Evolutionary conservation across 2,329 filamentous ascomycete species (phyloP).

Genomic region (Stachybotrys echinatus): DNA sequence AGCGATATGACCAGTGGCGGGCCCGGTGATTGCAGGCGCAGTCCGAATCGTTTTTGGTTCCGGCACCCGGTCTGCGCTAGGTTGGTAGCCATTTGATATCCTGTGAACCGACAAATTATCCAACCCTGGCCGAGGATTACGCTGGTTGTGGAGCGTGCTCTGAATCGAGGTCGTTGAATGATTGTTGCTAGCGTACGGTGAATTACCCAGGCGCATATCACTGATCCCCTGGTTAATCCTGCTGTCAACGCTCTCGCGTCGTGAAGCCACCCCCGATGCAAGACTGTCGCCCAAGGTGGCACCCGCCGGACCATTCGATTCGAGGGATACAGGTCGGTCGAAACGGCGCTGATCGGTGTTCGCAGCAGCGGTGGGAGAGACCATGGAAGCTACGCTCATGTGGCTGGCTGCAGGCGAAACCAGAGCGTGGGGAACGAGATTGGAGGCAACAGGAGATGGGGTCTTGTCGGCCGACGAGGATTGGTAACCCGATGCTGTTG

Average conservation of each 20-base stretch:
- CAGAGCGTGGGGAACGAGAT: slow-evolving; percentile 45
- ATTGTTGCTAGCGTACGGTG: slow-evolving; percentile 71
- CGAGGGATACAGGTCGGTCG: slow-evolving; percentile 32
- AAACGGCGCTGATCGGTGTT: slow-evolving; percentile 38
- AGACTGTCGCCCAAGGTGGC: slow-evolving; percentile 27
- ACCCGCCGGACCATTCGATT: slow-evolving; percentile 21
- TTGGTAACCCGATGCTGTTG: slow-evolving; percentile 41
- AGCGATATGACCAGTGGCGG: slow-evolving; percentile 58
- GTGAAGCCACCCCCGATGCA: slow-evolving; percentile 41
- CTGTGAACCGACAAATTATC: slow-evolving; percentile 51
- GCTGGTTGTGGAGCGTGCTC: slow-evolving; percentile 62
- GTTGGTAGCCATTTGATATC: slow-evolving; percentile 62
- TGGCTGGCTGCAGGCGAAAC: slow-evolving; percentile 51
- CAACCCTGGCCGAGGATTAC: slow-evolving; percentile 49
- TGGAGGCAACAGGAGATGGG: slow-evolving; percentile 52
- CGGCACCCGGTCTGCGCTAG: slow-evolving; percentile 52
- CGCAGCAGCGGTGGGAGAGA: slow-evolving; percentile 51
- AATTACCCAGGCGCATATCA: slow-evolving; percentile 61
- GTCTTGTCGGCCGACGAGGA: slow-evolving; percentile 53
- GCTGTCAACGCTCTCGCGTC: slow-evolving; percentile 76
- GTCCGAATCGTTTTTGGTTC: slow-evolving; percentile 55
- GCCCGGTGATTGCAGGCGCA: slow-evolving; percentile 73
- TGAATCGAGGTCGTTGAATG: slow-evolving; percentile 72
- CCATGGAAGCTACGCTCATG: slow-evolving; percentile 63
- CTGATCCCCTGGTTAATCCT: slow-evolving; percentile 68